phyloP scores from a whole-genome alignment of 176 grass and related monocot species.

The Triticum dicoccoides region DNA sequence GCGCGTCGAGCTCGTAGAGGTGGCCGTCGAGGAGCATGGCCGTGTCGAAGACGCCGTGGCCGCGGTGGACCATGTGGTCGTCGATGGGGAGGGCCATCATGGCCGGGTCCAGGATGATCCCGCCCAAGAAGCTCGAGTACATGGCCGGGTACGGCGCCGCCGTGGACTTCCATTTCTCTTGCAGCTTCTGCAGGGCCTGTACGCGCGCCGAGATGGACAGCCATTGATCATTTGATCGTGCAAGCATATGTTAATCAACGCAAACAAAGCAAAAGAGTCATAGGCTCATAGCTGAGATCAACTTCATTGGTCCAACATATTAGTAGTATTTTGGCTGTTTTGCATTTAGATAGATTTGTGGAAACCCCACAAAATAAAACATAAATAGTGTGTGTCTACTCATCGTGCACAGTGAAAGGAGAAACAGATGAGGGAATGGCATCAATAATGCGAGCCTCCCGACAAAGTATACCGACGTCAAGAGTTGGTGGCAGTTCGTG shows the following conservation, averaged over 20 bases:
- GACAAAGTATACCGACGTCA: background rate
- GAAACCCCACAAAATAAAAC: background rate
- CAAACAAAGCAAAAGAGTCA: background rate
- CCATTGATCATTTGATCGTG: no score
- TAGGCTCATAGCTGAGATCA: background rate
- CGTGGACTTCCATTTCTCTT: conserved; percentile 37
- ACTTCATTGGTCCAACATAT: background rate
- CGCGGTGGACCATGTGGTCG: conserved; percentile 93
- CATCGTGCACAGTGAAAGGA: background rate
- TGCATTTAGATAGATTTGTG: background rate
- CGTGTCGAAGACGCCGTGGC: conserved; percentile 95
- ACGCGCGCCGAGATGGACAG: background rate
- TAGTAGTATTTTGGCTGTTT: background rate
- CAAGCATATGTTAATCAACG: background rate
- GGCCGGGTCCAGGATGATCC: conserved; percentile 66
- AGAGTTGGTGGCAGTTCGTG: background rate
- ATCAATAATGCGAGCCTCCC: background rate
- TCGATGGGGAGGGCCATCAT: conserved; percentile 76
- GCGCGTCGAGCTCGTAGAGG: conserved; percentile 75
- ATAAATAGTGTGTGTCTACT: background rate
- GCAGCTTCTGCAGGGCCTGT: conserved; percentile 59
- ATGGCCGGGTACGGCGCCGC: conserved; percentile 49
- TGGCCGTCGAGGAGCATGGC: conserved; percentile 79
- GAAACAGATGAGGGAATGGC: background rate
- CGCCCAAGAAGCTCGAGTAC: conserved; percentile 80